phyloP scores from a whole-genome alignment of 2,329 filamentous ascomycete genomes.

The Fusarium continuum region DNA sequence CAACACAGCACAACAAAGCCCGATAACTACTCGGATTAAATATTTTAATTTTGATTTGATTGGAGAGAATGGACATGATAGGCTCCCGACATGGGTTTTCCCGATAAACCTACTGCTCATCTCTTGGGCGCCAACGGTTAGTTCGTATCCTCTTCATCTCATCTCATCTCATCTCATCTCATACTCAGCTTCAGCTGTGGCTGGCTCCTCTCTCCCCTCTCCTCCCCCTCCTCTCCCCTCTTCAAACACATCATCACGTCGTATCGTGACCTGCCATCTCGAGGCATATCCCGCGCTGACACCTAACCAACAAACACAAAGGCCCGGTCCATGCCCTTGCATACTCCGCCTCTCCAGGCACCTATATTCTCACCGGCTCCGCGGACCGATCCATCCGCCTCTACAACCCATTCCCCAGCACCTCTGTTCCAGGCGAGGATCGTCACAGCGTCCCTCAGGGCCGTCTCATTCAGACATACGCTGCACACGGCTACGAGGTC shows the following conservation, averaged over 20 bases:
- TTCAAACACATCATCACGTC: neutral
- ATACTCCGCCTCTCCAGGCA: constrained; percentile 77
- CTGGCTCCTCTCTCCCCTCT: constrained; percentile 17
- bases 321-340: constrained; percentile 76
- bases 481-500: constrained; percentile 91
- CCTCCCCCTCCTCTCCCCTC: too few species aligned
- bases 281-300: constrained; percentile 27
- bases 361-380: constrained; percentile 85
- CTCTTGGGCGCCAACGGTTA: constrained; percentile 67
- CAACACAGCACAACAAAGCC: neutral
- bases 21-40: neutral
- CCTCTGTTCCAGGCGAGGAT: constrained; percentile 46
- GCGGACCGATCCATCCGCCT: constrained; percentile 86
- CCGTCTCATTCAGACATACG: constrained; percentile 84
- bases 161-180: neutral
- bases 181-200: constrained; percentile 17
- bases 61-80: constrained; percentile 35
- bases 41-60: neutral
- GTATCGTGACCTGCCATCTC: neutral
- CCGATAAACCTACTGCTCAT: constrained; percentile 61
- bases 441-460: constrained; percentile 54
- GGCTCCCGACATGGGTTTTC: constrained; percentile 54
- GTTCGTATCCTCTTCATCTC: constrained; percentile 28
- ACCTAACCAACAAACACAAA: constrained; percentile 45
- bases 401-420: constrained; percentile 75